Conservation (phyloP, 495 filamentous ascomycete species). For the Xylaria scruposa region DNA sequence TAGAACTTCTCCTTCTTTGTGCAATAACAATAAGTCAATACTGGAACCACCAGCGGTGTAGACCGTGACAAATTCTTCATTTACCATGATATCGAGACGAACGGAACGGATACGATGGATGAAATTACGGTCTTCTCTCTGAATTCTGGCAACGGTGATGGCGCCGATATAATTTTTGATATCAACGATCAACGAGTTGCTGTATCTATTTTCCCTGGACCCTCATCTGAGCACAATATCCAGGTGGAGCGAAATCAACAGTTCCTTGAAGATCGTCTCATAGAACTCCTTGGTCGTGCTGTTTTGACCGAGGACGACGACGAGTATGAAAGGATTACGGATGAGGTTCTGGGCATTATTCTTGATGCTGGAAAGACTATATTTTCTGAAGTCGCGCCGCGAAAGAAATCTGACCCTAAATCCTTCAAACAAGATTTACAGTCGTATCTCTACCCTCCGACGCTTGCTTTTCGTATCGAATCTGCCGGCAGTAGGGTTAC, state of each 20-base stretch:
- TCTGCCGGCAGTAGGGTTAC: background rate
- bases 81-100: background rate
- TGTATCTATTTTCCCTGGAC: too few relatives aligned
- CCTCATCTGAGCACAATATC: too few relatives aligned
- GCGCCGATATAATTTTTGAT: too few relatives aligned
- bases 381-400: background rate
- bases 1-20: too few relatives aligned
- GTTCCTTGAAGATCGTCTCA: background rate
- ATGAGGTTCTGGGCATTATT: background rate
- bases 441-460: background rate
- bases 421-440: background rate
- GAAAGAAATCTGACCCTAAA: background rate
- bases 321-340: background rate
- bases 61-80: too few relatives aligned
- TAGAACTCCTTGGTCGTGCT: background rate
- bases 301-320: background rate
- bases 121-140: background rate
- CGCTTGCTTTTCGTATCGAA: background rate
- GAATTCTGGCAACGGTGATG: background rate
- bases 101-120: background rate
- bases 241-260: too few relatives aligned
- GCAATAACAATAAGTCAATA: too few relatives aligned
- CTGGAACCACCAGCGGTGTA: too few relatives aligned
- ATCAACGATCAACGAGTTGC: too few relatives aligned
- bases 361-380: background rate